Conservation (phyloP, 805 yeast species). For the Ogataea wickerhamii region DNA sequence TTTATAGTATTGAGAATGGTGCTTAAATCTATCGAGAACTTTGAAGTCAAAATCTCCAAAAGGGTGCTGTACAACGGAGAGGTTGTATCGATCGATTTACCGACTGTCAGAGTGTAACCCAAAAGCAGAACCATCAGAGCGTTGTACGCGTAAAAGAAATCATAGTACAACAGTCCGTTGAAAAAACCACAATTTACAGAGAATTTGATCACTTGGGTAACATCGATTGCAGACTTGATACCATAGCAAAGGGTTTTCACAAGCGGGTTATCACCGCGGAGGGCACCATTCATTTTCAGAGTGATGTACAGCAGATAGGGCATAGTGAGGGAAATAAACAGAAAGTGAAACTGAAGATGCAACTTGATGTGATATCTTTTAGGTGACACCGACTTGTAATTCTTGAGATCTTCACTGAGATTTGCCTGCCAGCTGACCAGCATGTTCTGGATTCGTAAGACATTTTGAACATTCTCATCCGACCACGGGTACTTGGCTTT, state of each 20-base stretch:
- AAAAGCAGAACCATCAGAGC: conserved; percentile 34
- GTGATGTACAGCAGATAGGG: conserved; percentile 34
- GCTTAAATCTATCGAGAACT: conserved; percentile 8
- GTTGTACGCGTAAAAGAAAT: conserved; percentile 36
- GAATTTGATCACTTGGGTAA: conserved; percentile 25
- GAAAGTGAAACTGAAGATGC: conserved; percentile 31
- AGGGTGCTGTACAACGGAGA: conserved; percentile 7
- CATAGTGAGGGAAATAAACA: conserved; percentile 30
- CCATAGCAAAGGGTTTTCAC: conserved; percentile 31
- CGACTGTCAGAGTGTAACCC: conserved; percentile 27
- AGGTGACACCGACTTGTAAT: conserved; percentile 11
- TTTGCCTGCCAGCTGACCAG: conserved; percentile 25
- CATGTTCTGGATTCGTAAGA: conserved; percentile 27
- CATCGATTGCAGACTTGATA: conserved; percentile 30
- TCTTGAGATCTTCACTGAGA: conserved; percentile 14
- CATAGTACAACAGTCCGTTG: conserved; percentile 35
- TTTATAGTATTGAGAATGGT: conserved; percentile 15
- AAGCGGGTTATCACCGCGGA: conserved; percentile 28
- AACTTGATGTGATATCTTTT: conserved; percentile 33
- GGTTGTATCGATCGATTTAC: conserved; percentile 5
- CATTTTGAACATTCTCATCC: conserved; percentile 30
- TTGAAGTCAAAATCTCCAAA: conserved; percentile 5
- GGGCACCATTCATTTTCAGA: conserved; percentile 22
- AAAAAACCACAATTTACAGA: conserved; percentile 14
- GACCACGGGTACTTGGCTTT: conserved; percentile 29